Conservation (phyloP, 2,329 filamentous ascomycete genomes). For the Pseudohalonectria lignicola region DNA sequence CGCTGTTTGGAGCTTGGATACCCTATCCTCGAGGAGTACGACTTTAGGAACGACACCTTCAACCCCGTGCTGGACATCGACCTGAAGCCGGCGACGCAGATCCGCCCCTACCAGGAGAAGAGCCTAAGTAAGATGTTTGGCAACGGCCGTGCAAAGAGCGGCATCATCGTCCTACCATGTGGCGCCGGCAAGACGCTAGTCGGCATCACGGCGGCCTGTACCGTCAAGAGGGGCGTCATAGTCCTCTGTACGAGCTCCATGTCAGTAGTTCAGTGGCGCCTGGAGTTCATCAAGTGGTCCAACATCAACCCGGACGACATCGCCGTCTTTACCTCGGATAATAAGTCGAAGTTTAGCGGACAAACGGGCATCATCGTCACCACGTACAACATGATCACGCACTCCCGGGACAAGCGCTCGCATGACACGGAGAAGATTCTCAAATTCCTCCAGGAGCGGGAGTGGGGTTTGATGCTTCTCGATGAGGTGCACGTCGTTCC, state of each 20-base stretch:
- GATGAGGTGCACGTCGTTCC: constrained; percentile 98
- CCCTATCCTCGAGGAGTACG: constrained; percentile 91
- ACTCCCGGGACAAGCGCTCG: constrained; percentile 73
- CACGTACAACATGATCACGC: constrained; percentile 98
- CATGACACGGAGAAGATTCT: constrained; percentile 97
- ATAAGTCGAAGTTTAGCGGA: constrained; percentile 72
- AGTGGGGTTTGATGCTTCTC: constrained; percentile 96
- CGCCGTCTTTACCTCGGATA: constrained; percentile 87
- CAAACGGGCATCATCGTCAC: constrained; percentile 95
- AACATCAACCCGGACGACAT: constrained; percentile 90
- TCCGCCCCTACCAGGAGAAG: constrained; percentile 93
- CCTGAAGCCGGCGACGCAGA: constrained; percentile 77
- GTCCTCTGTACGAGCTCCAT: constrained; percentile 95
- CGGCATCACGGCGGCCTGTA: constrained; percentile 96
- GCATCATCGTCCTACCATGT: constrained; percentile 93
- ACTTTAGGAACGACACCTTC: constrained; percentile 82
- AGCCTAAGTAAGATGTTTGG: constrained; percentile 99
- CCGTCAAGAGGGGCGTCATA: constrained; percentile 92
- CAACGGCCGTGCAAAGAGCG: constrained; percentile 92
- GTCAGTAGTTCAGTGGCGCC: constrained; percentile 94
- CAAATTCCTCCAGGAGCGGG: constrained; percentile 77
- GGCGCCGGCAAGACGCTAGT: constrained; percentile 96
- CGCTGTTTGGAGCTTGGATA: constrained; percentile 78
- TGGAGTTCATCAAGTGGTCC: constrained; percentile 97
- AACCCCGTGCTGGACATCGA: constrained; percentile 94